phyloP scores from a whole-genome alignment of 352 stramenopile genomes.

The Globisporangium heterothallicum region DNA sequence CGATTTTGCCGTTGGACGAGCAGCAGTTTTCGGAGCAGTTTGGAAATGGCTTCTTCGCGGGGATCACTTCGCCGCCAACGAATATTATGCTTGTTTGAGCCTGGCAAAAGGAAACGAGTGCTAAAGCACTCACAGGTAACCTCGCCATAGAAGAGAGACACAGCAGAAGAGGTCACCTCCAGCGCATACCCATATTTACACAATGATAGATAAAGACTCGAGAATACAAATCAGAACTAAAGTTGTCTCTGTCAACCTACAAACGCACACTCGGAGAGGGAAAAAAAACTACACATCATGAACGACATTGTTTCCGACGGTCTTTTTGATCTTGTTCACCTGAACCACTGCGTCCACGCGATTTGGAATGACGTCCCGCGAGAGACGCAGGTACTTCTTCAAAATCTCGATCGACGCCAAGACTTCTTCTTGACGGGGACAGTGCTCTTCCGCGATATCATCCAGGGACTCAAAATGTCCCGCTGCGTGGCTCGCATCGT shows the following conservation, averaged over 20 bases:
- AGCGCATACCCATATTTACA: not conserved
- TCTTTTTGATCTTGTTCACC: conserved; percentile 65
- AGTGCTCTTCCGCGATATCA: conserved; percentile 47
- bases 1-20: conserved; percentile 39
- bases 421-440: conserved; percentile 47
- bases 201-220: not conserved
- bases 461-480: conserved; percentile 45
- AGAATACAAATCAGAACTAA: not conserved
- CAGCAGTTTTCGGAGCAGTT: not conserved
- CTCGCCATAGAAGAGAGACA: not conserved
- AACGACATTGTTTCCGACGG: conserved; percentile 28
- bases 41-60: not conserved
- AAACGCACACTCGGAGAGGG: not conserved
- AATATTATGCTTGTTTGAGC: not conserved
- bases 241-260: not conserved
- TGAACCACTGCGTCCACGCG: conserved; percentile 62
- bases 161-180: not conserved
- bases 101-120: too few relatives aligned
- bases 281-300: conserved; percentile 21
- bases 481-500: conserved; percentile 41
- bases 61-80: not conserved
- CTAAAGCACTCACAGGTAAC: not conserved
- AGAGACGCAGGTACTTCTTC: conserved; percentile 74
- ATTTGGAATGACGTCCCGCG: conserved; percentile 35
- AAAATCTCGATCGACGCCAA: conserved; percentile 54